Base-by-base conservation (phyloP, 306 rosid species). In the Trifolium pratense region DNA sequence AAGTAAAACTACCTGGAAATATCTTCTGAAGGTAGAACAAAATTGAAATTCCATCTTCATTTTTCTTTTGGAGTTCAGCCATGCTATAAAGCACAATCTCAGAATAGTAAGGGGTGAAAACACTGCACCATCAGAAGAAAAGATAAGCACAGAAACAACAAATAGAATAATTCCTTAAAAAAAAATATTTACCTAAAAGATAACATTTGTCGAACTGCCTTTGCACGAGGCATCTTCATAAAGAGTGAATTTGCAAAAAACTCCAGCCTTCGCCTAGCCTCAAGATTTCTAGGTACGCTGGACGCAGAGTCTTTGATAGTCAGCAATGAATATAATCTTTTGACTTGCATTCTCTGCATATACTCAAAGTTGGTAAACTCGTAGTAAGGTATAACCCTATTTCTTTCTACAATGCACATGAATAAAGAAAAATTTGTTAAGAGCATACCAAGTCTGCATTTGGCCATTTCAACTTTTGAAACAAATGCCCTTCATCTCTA, bases 221-320 rank as follows among this genome's bases (percentile, higher is more conserved):
- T 93, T 59, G 98, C 48, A 56, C 7, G 31, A 29, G 98, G 98
- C 91, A 93, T 88, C 64, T 43, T 81, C 98, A 93, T 93, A 80
- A 90, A 91, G 82, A 93, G 98, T 5, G 98, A 93, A 83, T 93
- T 93, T 58, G 97, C 78, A 48, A 93, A 93, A 84, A 93, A 93
- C 75, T 88, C 55, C 59, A 93, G 83, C 71, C 98, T 84, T 55
- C 98, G 91, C 74, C 90, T 34, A 63, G 98, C 97, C 88, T 93
- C 98, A 79, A 93, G 91, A 89, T 93, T 93, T 70, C 40, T 90
- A 26, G 98, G 98, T 75, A 93, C 70, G 86, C 80, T 93, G 66
- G 92, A 86, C 31, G 97, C 98, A 1, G 98, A 93, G 31, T 93
- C 97, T 85, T 93, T 87, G 78, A 91, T 93, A 18, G 97, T 93